Conservation (phyloP, 1,139 yeast species). For the Candida sp. region DNA sequence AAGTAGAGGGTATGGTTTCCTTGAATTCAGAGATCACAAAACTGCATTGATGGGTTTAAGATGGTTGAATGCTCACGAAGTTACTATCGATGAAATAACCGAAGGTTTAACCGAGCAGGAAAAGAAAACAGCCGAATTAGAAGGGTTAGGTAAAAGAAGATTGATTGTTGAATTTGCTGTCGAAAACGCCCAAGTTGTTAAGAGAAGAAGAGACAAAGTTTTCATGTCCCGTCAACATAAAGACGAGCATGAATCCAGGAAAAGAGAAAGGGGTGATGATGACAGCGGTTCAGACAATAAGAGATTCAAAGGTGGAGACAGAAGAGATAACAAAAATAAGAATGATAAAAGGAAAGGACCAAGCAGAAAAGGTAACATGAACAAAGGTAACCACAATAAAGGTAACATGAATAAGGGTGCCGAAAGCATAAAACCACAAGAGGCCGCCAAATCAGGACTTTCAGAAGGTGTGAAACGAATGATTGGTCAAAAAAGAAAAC, state of each 20-base stretch:
- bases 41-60: slow-evolving; percentile 94
- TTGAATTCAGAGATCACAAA: slow-evolving; percentile 91
- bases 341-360: slow-evolving; percentile 13
- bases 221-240: slow-evolving; percentile 38
- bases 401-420: slow-evolving; percentile 25
- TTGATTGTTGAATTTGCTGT: slow-evolving; percentile 94
- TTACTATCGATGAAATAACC: slow-evolving; percentile 62
- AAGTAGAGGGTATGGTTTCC: slow-evolving; percentile 95
- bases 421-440: slow-evolving; percentile 7
- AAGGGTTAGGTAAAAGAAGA: slow-evolving; percentile 62
- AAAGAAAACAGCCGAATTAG: slow-evolving; percentile 48
- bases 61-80: slow-evolving; percentile 95
- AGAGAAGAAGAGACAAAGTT: slow-evolving; percentile 78
- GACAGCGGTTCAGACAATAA: slow-evolving; percentile 5
- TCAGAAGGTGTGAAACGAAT: slow-evolving; percentile 57
- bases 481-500: slow-evolving; percentile 68
- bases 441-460: slow-evolving; percentile 35
- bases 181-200: slow-evolving; percentile 90
- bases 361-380: slow-evolving; percentile 22
- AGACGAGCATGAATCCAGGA: slow-evolving; percentile 9
- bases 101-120: slow-evolving; percentile 76
- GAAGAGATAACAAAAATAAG: slow-evolving; percentile 16
- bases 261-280: slow-evolving; percentile 15
- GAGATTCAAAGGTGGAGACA: slow-evolving; percentile 24
- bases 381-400: slow-evolving; percentile 47